A percentile compares a stretch with the other conserved stretches of the same genome.
Evolutionary conservation across 441 rosid genomes (phyloP).

Genomic region (Brassica balearica): DNA sequence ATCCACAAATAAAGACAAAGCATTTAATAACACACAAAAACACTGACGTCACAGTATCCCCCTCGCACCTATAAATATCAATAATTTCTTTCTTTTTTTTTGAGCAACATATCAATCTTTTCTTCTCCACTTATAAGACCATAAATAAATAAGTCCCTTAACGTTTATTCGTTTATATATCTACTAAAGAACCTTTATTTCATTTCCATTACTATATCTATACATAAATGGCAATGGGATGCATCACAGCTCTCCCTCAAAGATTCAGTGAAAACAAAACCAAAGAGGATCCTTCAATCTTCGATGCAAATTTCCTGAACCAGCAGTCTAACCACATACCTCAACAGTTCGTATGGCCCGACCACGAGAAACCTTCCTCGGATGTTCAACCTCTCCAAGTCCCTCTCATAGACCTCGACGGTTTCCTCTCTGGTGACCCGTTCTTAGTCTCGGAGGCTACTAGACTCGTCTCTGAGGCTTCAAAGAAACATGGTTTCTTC

Average conservation of each 20-base stretch:
- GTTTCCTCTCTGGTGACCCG: constrained; percentile 48
- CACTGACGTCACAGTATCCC: constrained; percentile 21
- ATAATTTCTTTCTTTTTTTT: too few species aligned
- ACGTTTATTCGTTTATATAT: background rate
- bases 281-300: constrained; percentile 23
- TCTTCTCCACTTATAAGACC: constrained; percentile 30
- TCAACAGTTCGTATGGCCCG: constrained; percentile 53
- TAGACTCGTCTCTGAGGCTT: too few species aligned
- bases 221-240: background rate
- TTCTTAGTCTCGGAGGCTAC: background rate
- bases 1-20: constrained; percentile 5
- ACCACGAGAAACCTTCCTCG: constrained; percentile 49
- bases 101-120: background rate
- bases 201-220: constrained; percentile 3
- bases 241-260: constrained; percentile 7
- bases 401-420: constrained; percentile 48
- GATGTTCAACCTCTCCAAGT: constrained; percentile 43
- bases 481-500: too few species aligned
- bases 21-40: background rate
- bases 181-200: too few species aligned
- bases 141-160: constrained; percentile 17
- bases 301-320: constrained; percentile 43
- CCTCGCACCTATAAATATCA: constrained; percentile 35
- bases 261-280: constrained; percentile 9
- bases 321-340: constrained; percentile 44